Percentiles rank a stretch among this genome's conserved stretches.
phyloP scores from a whole-genome alignment of 73 alveolate genomes.

The Stentor coeruleus region DNA sequence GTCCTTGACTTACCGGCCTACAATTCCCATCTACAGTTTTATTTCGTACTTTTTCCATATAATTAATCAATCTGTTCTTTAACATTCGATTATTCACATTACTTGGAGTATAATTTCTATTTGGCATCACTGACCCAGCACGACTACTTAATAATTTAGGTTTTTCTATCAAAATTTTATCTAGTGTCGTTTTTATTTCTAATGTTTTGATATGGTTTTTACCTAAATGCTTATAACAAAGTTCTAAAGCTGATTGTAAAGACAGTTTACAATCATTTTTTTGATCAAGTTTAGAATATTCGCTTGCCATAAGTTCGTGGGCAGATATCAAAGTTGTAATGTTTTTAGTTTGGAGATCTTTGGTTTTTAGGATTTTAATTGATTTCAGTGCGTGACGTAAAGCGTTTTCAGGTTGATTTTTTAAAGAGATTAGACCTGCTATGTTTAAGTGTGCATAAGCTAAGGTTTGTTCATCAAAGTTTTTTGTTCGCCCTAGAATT shows the following conservation, averaged over 20 bases:
- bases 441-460: constrained; percentile 11
- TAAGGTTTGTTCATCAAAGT: neutral
- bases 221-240: neutral
- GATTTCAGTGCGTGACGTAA: constrained; percentile 6
- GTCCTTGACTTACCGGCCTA: too few relatives aligned
- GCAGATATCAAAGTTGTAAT: neutral
- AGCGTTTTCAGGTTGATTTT: constrained; percentile 3
- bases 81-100: neutral
- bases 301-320: neutral
- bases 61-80: neutral
- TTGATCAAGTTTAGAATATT: neutral
- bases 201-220: neutral
- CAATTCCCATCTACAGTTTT: neutral
- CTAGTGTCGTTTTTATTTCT: neutral
- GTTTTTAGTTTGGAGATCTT: neutral
- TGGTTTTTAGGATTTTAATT: neutral
- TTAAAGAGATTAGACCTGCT: neutral
- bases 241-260: neutral
- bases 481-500: neutral
- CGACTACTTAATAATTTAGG: neutral
- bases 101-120: neutral
- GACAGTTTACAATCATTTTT: neutral
- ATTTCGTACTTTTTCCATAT: neutral
- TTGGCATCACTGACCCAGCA: neutral
- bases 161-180: too few relatives aligned